Evolutionary conservation across 371 early-diverging fungal genomes (phyloP), one percentile per base, ranked within the genome.

Genomic region (Actinomucor elegans): DNA sequence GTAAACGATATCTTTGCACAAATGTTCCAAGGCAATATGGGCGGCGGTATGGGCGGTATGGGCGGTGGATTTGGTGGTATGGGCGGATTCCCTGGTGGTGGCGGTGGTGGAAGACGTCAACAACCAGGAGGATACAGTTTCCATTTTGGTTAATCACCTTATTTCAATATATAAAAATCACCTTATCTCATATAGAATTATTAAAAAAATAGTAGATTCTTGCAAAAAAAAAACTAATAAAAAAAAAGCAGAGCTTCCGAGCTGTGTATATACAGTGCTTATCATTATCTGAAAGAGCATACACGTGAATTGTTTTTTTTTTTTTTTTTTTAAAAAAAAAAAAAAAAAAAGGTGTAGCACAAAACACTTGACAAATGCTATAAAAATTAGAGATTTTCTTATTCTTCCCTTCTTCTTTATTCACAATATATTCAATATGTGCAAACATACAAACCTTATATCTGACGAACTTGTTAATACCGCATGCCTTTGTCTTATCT

Each of bases 1-100:
- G 75, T 81, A 26, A 81, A 79, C 52, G 83, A 85, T 51, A 70
- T 88, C 53, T 83, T 88, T 64, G 72, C 75, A 45, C 81, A 82
- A 54, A 83, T 86, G 85, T 87, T 72, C 41, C 41, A 64, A 17
- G 75, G 76, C n/a, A n/a, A n/a, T 26, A 74, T 73, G 15, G 55
- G 67, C 33, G 78, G 75, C 17, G 72, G 77, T 15, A 69, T 71
- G 3, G 52, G 61, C 11, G 64, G 76, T 26, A 74, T 73, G 15
- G 55, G 67, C 33, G 78, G 75, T 20, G 72, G 77, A 18, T 71
- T 71, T 5, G 52, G 61, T 14, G 64, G 70, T 26, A n/a, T n/a
- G n/a, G 63, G 60, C 4, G 47, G 59, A 1, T 50, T 57, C 47
- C 55, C 46, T 29, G 64, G 70, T 27, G 64, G 59, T 9, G 43